Conservation (phyloP, 768 basidiomycete species). For the Tricholoma matsutake region DNA sequence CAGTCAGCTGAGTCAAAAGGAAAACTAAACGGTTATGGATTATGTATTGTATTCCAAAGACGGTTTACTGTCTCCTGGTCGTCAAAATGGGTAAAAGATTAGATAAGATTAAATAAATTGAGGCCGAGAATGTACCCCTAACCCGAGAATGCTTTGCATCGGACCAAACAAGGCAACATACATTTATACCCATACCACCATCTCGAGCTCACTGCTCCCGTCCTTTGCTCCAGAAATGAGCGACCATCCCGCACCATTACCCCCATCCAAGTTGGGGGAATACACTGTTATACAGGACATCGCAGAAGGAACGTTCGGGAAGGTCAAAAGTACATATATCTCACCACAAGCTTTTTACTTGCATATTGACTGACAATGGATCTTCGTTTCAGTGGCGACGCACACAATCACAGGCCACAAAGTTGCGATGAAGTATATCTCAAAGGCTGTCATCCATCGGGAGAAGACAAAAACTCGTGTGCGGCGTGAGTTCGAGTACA, state of each 20-base stretch:
- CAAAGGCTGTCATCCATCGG: constrained; percentile 88
- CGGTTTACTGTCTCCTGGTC: too few relatives aligned
- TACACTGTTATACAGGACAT: constrained; percentile 87
- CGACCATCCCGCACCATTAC: constrained; percentile 33
- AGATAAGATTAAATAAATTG: background rate
- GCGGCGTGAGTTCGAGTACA: constrained; percentile 94
- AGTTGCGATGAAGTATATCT: constrained; percentile 98
- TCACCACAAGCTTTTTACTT: constrained; percentile 1
- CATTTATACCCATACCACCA: constrained; percentile 29
- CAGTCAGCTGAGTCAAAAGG: too few relatives aligned
- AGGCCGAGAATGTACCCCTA: constrained; percentile 2
- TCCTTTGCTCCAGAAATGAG: constrained; percentile 25
- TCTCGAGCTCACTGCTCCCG: constrained; percentile 19
- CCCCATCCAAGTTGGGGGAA: constrained; percentile 81
- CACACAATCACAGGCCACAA: constrained; percentile 94
- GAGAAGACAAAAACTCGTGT: constrained; percentile 92
- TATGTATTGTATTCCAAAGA: too few relatives aligned
- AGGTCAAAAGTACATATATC: constrained; percentile 87
- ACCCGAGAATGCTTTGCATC: background rate
- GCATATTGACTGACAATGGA: constrained; percentile 13
- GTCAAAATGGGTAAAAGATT: background rate
- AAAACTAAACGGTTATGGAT: too few relatives aligned
- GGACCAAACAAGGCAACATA: constrained; percentile 19
- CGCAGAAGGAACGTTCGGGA: constrained; percentile 97
- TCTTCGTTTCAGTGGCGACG: constrained; percentile 65